These are phyloP conservation scores for Ustilago nuda DNA, from an alignment of 1,284 basidiomycete species.

Conservation along the genomic window DNA sequence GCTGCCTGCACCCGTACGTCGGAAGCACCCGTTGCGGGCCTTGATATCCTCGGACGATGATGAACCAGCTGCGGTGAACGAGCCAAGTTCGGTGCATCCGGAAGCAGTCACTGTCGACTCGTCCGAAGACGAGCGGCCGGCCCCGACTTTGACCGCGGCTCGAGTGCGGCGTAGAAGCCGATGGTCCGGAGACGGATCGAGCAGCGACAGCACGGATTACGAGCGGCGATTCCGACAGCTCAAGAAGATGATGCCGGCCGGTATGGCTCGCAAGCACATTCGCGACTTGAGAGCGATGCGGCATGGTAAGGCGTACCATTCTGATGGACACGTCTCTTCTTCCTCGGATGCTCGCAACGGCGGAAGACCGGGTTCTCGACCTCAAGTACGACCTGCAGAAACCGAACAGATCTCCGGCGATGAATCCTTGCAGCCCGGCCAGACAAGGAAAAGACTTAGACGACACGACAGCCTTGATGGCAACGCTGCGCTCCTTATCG, in stretches of 20 bases:
- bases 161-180: conserved; percentile 38
- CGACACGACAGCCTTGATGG: conserved; percentile 31
- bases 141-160: not conserved
- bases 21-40: conserved; percentile 27
- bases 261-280: conserved; percentile 64
- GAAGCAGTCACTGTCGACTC: conserved; percentile 28
- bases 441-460: conserved; percentile 49
- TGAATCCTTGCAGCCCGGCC: conserved; percentile 48
- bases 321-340: conserved; percentile 51
- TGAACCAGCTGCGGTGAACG: not conserved
- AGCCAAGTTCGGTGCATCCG: not conserved
- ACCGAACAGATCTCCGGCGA: conserved; percentile 10
- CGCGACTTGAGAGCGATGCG: conserved; percentile 65
- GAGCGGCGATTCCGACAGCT: conserved; percentile 63
- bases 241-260: conserved; percentile 66
- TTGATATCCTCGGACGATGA: conserved; percentile 22
- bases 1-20: conserved; percentile 11
- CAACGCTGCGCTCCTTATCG: conserved; percentile 39
- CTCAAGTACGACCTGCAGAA: not conserved
- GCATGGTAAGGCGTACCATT: conserved; percentile 62
- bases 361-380: not conserved
- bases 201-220: conserved; percentile 62
- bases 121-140: conserved; percentile 38
- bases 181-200: conserved; percentile 43
- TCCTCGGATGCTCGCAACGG: conserved; percentile 19